phyloP scores from a whole-genome alignment of 352 stramenopile species.

The Phytophthora sansomeana region DNA sequence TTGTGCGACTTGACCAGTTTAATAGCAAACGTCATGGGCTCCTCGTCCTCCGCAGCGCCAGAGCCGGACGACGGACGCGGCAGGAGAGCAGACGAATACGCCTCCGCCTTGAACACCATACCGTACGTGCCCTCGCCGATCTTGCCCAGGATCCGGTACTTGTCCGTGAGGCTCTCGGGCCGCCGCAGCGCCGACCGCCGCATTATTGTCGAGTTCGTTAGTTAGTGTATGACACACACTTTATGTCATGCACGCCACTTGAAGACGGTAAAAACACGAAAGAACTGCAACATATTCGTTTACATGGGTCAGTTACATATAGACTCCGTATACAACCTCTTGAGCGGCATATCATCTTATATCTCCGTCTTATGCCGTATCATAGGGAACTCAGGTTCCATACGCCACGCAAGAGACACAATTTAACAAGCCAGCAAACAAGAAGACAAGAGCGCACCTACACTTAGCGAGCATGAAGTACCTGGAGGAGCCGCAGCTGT shows the following conservation, averaged over 20 bases:
- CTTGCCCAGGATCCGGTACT: constrained; percentile 88
- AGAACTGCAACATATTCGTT: too few species aligned
- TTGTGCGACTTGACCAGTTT: constrained; percentile 93
- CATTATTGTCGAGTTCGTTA: too few species aligned
- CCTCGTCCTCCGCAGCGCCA: constrained; percentile 59
- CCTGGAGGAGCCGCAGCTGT: constrained; percentile 91
- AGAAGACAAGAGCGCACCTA: too few species aligned
- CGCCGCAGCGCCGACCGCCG: constrained; percentile 66
- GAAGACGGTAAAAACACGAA: constrained; percentile 19
- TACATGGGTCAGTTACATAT: too few species aligned
- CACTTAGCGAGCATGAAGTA: constrained; percentile 95
- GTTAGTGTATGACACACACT: too few species aligned
- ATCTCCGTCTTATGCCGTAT: too few species aligned
- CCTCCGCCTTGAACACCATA: constrained; percentile 90
- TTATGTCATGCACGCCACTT: too few species aligned
- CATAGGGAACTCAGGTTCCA: too few species aligned
- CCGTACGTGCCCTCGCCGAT: constrained; percentile 92
- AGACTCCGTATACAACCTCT: too few species aligned
- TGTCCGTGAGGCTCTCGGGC: constrained; percentile 79
- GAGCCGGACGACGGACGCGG: constrained; percentile 37
- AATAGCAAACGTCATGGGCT: constrained; percentile 87
- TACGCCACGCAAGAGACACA: too few species aligned
- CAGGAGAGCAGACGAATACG: constrained; percentile 55
- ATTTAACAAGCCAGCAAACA: constrained; percentile 17
- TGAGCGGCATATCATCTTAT: too few species aligned